Percentiles rank a stretch among this genome's conserved stretches.
Evolutionary conservation across 495 filamentous ascomycete species (phyloP).

Genomic region (Clavariopsis aquatica): DNA sequence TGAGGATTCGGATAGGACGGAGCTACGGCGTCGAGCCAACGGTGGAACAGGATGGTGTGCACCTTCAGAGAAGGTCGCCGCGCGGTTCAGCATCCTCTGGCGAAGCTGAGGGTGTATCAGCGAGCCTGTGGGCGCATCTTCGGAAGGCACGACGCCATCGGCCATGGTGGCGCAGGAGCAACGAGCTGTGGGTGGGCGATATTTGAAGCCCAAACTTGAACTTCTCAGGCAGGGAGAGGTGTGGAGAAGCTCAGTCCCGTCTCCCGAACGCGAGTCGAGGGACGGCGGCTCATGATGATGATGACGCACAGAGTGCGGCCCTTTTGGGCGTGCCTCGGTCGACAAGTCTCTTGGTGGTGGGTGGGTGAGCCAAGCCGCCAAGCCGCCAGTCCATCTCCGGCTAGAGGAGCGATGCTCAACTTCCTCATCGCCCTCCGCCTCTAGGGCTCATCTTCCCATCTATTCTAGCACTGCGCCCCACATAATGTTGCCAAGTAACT

Average conservation of each 20-base stretch:
- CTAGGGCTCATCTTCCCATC: neutral
- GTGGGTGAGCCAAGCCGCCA: too few species aligned
- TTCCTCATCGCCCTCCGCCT: too few species aligned
- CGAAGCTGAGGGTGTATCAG: slow-evolving; percentile 33
- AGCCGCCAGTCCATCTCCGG: neutral
- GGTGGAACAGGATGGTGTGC: slow-evolving; percentile 21
- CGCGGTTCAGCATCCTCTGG: slow-evolving; percentile 36
- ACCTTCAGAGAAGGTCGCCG: slow-evolving; percentile 35
- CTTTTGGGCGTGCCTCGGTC: neutral
- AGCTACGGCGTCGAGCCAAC: slow-evolving; percentile 62
- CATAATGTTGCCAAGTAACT: too few species aligned
- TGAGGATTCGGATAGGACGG: slow-evolving; percentile 70
- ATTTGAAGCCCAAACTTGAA: neutral
- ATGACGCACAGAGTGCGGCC: neutral
- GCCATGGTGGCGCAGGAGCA: neutral
- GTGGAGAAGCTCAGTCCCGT: neutral
- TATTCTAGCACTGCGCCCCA: too few species aligned
- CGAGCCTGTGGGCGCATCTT: slow-evolving; percentile 11
- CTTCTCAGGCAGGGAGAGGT: neutral
- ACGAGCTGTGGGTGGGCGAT: neutral
- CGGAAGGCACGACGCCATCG: slow-evolving; percentile 19
- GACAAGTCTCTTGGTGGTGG: too few species aligned
- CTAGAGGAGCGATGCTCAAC: neutral
- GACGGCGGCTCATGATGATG: neutral
- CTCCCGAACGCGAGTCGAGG: neutral